Evolutionary conservation across 2,329 filamentous ascomycete genomes (phyloP).

Genomic region (Colletotrichum liaoningense): DNA sequence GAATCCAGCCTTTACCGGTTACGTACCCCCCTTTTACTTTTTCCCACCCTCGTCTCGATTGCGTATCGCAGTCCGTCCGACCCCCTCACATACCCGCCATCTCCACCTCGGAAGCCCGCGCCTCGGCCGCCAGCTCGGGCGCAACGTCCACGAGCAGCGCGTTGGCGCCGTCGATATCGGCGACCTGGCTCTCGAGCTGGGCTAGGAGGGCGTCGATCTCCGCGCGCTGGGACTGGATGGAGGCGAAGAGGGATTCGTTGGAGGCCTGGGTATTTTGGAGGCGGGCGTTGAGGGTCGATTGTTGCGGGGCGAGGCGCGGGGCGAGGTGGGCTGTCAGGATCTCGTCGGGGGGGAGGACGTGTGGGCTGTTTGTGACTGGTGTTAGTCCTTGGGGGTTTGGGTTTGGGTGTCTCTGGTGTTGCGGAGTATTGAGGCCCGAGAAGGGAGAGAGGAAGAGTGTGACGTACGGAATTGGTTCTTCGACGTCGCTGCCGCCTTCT

Average conservation of each 20-base stretch:
- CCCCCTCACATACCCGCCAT: conserved; percentile 43
- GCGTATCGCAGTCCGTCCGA: no score
- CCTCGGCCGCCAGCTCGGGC: conserved; percentile 62
- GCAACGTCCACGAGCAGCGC: conserved; percentile 58
- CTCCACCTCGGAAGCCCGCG: conserved; percentile 56
- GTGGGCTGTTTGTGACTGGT: conserved; percentile 55
- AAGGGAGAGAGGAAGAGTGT: neutral
- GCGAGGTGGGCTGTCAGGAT: conserved; percentile 67
- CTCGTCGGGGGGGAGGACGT: conserved; percentile 63
- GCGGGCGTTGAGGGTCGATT: conserved; percentile 66
- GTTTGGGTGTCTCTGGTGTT: neutral
- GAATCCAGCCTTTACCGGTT: neutral
- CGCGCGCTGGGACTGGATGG: conserved; percentile 63
- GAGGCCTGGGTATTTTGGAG: conserved; percentile 67
- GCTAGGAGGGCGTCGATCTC: conserved; percentile 65
- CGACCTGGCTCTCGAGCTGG: conserved; percentile 61
- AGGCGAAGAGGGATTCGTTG: conserved; percentile 65
- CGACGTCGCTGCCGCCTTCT: conserved; percentile 42
- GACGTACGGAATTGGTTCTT: conserved; percentile 59
- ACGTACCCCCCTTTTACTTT: neutral
- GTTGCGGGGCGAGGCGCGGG: conserved; percentile 64
- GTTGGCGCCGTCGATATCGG: conserved; percentile 66
- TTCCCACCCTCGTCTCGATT: no score
- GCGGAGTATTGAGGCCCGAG: neutral
- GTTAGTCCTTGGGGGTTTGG: neutral